Evolutionary conservation across 2,329 filamentous ascomycete species (phyloP).

Genomic region (Hansfordia pulvinata): DNA sequence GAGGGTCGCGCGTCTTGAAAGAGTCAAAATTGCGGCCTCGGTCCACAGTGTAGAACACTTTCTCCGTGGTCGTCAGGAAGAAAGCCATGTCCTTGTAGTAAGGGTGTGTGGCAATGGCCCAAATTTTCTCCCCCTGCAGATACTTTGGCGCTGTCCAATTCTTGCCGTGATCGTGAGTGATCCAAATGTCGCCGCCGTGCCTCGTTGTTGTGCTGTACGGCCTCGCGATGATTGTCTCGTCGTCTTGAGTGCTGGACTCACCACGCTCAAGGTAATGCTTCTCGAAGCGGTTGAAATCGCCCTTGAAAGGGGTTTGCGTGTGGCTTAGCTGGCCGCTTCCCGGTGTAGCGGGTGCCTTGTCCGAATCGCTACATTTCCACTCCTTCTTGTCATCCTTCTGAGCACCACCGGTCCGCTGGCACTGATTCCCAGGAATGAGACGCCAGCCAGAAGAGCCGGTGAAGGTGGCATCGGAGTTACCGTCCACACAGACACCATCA

Average conservation of each 20-base stretch:
- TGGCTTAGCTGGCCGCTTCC: conserved; percentile 53
- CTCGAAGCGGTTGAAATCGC: conserved; percentile 34
- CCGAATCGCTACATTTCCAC: conserved; percentile 57
- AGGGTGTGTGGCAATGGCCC: conserved; percentile 60
- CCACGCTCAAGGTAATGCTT: conserved; percentile 70
- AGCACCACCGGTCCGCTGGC: conserved; percentile 43
- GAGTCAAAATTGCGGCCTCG: conserved; percentile 59
- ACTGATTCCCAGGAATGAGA: conserved; percentile 73
- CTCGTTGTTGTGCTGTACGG: conserved; percentile 34
- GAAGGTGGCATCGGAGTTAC: conserved; percentile 56
- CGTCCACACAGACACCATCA: conserved; percentile 55
- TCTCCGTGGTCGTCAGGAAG: conserved; percentile 56
- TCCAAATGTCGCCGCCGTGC: conserved; percentile 44
- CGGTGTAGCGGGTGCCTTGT: conserved; percentile 31
- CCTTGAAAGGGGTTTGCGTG: conserved; percentile 49
- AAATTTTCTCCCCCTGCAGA: conserved; percentile 56
- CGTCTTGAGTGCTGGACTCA: conserved; percentile 44
- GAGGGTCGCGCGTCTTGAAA: conserved; percentile 65
- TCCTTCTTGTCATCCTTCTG: conserved; percentile 64
- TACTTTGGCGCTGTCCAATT: conserved; percentile 54
- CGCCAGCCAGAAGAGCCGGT: conserved; percentile 83
- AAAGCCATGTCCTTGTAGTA: conserved; percentile 79
- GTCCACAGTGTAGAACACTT: conserved; percentile 72
- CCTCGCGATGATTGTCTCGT: conserved; percentile 58
- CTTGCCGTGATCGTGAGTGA: conserved; percentile 81